Conservation (phyloP, 768 basidiomycete genomes). For the Fomitopsis serialis region DNA sequence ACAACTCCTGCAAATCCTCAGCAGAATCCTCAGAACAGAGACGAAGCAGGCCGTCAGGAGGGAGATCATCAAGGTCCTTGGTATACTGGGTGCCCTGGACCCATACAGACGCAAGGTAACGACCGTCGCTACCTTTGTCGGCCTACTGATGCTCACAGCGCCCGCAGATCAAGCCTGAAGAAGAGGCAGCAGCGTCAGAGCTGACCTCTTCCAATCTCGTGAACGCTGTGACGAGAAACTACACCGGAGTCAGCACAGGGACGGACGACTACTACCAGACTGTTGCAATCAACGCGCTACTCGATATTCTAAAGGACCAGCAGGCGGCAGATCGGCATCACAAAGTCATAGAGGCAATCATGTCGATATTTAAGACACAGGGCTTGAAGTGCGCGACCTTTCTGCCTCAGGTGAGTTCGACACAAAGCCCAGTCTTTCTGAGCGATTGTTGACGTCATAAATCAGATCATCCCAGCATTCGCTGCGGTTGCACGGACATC, state of each 20-base stretch:
- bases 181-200: conserved; percentile 42
- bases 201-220: conserved; percentile 38
- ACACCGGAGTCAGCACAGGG: conserved; percentile 51
- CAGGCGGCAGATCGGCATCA: conserved; percentile 84
- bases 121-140: conserved; percentile 7
- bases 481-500: conserved; percentile 80
- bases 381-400: conserved; percentile 95
- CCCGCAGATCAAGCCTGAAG: conserved; percentile 51
- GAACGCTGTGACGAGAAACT: conserved; percentile 64
- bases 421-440: not conserved
- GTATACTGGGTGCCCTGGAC: conserved; percentile 93
- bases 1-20: conserved; percentile 79
- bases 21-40: conserved; percentile 82
- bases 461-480: conserved; percentile 91
- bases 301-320: conserved; percentile 85
- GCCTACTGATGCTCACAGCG: not conserved
- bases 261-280: conserved; percentile 98
- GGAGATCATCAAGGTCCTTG: conserved; percentile 92
- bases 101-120: conserved; percentile 92
- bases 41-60: conserved; percentile 62
- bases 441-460: not conserved
- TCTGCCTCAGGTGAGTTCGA: conserved; percentile 69
- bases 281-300: conserved; percentile 84
- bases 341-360: conserved; percentile 93
- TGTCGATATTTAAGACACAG: conserved; percentile 98